A percentile compares a stretch with the other conserved stretches of the same genome.
phyloP scores from a whole-genome alignment of 1,139 yeast genomes.

The Zygosaccharomyces sapae region DNA sequence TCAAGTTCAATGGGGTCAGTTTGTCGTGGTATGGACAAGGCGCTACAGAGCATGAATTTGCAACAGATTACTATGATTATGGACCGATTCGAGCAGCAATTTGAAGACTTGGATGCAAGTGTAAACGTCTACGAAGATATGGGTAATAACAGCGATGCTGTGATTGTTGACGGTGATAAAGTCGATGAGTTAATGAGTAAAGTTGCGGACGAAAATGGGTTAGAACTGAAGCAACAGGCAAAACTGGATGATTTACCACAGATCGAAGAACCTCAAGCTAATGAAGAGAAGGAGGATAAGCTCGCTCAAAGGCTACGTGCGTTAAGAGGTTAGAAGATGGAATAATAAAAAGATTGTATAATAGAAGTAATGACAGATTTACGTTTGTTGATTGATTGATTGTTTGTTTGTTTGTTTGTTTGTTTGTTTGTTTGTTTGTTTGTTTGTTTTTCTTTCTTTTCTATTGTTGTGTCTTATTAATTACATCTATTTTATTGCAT shows the following conservation, averaged over 20 bases:
- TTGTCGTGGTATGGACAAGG: conserved; percentile 92
- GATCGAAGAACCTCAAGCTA: conserved; percentile 26
- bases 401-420: too few relatives aligned
- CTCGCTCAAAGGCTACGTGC: conserved; percentile 87
- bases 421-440: too few relatives aligned
- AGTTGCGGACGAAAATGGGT: conserved; percentile 97
- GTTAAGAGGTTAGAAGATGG: conserved; percentile 43
- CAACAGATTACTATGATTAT: conserved; percentile 88
- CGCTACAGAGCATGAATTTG: conserved; percentile 90
- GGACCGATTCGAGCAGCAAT: conserved; percentile 95
- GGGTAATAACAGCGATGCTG: conserved; percentile 82
- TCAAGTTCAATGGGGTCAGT: conserved; percentile 92
- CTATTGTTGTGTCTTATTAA: too few relatives aligned
- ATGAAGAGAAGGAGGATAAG: conserved; percentile 80
- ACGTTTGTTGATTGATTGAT: background rate
- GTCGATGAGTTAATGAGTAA: conserved; percentile 88
- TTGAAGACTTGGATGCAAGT: conserved; percentile 91
- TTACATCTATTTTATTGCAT: conserved; percentile 26
- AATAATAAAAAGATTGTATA: conserved; percentile 1
- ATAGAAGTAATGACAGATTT: background rate
- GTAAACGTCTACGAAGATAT: conserved; percentile 91
- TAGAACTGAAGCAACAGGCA: conserved; percentile 71
- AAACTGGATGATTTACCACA: conserved; percentile 55
- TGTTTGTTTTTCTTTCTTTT: too few relatives aligned
- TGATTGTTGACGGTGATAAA: conserved; percentile 77